Percentiles rank a stretch among this genome's conserved stretches.
phyloP scores from a whole-genome alignment of 352 stramenopile species.

The Pythium rhizo-oryzae region DNA sequence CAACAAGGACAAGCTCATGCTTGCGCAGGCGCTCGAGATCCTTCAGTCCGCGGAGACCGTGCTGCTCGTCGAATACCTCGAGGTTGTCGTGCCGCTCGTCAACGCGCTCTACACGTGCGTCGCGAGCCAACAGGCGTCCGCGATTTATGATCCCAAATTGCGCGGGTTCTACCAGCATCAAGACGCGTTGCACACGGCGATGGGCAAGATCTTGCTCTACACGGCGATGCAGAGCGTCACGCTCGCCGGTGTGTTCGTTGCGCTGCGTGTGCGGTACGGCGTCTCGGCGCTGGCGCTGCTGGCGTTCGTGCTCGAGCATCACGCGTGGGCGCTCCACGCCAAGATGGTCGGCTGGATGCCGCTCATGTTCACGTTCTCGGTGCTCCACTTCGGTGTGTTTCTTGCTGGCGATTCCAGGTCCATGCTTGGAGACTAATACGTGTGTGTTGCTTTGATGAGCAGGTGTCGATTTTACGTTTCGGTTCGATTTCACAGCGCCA shows the following conservation, averaged over 20 bases:
- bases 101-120: slow-evolving; percentile 12
- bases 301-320: slow-evolving; percentile 18
- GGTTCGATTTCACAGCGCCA: neutral
- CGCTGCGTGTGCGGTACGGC: slow-evolving; percentile 19
- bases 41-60: too few species aligned
- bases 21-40: slow-evolving; percentile 9
- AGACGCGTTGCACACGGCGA: neutral
- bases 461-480: neutral
- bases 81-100: too few species aligned
- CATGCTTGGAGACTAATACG: too few species aligned
- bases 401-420: too few species aligned
- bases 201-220: slow-evolving; percentile 17
- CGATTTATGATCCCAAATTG: slow-evolving; percentile 3
- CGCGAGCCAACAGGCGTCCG: neutral
- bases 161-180: neutral
- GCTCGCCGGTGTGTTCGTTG: slow-evolving; percentile 8
- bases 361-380: slow-evolving; percentile 16
- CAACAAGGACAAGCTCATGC: neutral
- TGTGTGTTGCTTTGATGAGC: too few species aligned
- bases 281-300: slow-evolving; percentile 9
- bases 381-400: slow-evolving; percentile 26
- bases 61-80: too few species aligned
- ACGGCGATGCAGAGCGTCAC: slow-evolving; percentile 9
- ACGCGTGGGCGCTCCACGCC: slow-evolving; percentile 16
- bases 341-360: slow-evolving; percentile 24